Base-by-base conservation (phyloP, 2,329 filamentous ascomycete genomes). In the Neopestalotiopsis clavispora region DNA sequence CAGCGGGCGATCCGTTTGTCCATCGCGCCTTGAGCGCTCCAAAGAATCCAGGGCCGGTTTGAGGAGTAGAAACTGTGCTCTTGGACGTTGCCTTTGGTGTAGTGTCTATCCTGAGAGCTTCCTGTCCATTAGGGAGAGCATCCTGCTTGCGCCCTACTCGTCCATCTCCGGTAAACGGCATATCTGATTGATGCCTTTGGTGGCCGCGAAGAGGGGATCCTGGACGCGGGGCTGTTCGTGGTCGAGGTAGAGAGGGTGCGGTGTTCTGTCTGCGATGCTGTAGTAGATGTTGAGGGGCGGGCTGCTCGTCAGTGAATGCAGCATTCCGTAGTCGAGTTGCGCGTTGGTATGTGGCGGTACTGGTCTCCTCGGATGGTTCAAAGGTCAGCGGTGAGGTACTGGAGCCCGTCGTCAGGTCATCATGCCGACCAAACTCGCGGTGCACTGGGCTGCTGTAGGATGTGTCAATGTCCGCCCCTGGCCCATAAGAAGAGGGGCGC, bases 41-140 rank as follows among this genome's bases (percentile, higher is more conserved):
- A 60, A 87, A 77, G 71, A 86, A 84, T 52, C 82, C 80, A 70
- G 87, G 82, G 40, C 81, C 84, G 57, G 82, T 84, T 60, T 75
- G 74, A 12, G 75, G 70, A 70, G 68, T 12, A 58, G 75, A 62
- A 12, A 62, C 9, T 12, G 40, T 62, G 60, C 74, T 79, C 34
- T 71, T 69, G 73, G 64, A 79, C 71, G 10, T 7, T 7, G 34
- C 34, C 5, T 74, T 80, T 14, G 78, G 80, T 65, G 77, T 80
- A 60, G 75, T 76, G 56, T 79, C 78, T 17, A 78, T 74, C 14
- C 14, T 57, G 78, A 76, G 13, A 69, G 62, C 34, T 68, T 66
- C 78, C 75, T 45, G 75, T 76, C 28, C 78, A 70, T 14, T 75
- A 23, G 77, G 75, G 30, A 77, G 76, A 58, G 74, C 73, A 10